Evolutionary conservation across 768 basidiomycete genomes (phyloP), one percentile per base, ranked within the genome.

Genomic region (Crassisporium funariophilum): DNA sequence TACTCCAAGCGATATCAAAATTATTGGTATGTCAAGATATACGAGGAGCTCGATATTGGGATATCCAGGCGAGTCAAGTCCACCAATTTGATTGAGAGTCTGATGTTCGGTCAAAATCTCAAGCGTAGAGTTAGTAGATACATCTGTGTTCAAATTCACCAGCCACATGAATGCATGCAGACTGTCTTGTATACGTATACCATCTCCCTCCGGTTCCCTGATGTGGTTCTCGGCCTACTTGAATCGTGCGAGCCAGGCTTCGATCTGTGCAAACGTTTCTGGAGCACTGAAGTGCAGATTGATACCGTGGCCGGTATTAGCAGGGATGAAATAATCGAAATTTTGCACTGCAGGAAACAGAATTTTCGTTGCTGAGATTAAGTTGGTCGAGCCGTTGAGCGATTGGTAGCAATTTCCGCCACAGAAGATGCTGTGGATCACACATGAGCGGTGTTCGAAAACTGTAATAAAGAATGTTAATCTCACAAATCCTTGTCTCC

Each of bases 401-500:
- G 29, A 11, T 35, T 54, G 58, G 35, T 46, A 56, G 41, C 55
- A 59, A 35, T 56, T 44, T 13, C 58, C 55, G 5, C 50, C 55
- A 37, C 58, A 59, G 23, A 52, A 52, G 2, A 52, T 41, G 40
- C 58, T 59, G 39, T n/a, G 29, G 12, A 35, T 23, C 6, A n/a
- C 23, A 15, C 24, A 33, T 39, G 9, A 44, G 36, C 15, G n/a
- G 6, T 34, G 10, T 15, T 9, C 11, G 13, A 8, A 15, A 16
- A 3, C 15, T 24, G 11, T 29, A 33, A n/a, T 22, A 36, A 20
- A 12, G 37, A 11, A 22, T 21, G 17, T 35, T 47, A 31, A 31
- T 11, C 57, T 41, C 46, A 61, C 61, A 51, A 55, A 25, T 59
- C 59, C 27, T 48, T 59, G 17, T 60, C 59, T 17, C 62, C 62